Base-by-base conservation (phyloP, 306 rosid genomes). In the Prosopis cineraria region DNA sequence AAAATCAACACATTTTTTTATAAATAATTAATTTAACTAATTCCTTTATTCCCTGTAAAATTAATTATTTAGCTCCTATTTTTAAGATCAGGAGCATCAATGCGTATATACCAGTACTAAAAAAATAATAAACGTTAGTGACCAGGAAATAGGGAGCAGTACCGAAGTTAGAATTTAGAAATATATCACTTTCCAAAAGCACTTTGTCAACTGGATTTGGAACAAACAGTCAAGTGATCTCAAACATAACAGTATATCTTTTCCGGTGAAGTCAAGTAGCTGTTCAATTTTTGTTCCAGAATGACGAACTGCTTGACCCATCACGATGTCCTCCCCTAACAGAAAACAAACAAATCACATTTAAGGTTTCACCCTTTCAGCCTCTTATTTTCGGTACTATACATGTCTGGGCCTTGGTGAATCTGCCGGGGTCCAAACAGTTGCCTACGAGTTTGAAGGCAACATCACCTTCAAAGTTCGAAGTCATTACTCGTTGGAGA, bases 201-300 rank as follows among this genome's bases (percentile, higher is more conserved):
- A 25, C 33, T 45, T 43, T 68, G 56, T 36, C 56, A 25, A 39
- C 48, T 36, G 27, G 64, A 45, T 66, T 68, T 41, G 25, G 68
- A 5, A 39, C 43, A 39, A 1, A 52, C 12, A 25, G 34, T 9
- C 62, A 55, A 13, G 55, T 8, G 20, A 37, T 36, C 25, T 14
- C 44, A 37, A 71, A 39, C 43, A 39, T 0, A 24, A 44, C n/a
- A n/a, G n/a, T 0, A 43, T 70, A 70, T 27, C 0, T 29, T 39
- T 33, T 5, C 30, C 11, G 17, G 52, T 20, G 48, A 40, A 39
- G 52, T 20, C 31, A 40, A 39, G 71, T 50, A 37, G 36, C 83
- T 29, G 45, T 72, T 40, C 50, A 80, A 4, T 48, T 66, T 24
- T n/a, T 48, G 33, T 63, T 63, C 79, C 56, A 68, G 7, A 53